phyloP scores from a whole-genome alignment of 176 grass and related monocot species.

The Ensete glaucum region DNA sequence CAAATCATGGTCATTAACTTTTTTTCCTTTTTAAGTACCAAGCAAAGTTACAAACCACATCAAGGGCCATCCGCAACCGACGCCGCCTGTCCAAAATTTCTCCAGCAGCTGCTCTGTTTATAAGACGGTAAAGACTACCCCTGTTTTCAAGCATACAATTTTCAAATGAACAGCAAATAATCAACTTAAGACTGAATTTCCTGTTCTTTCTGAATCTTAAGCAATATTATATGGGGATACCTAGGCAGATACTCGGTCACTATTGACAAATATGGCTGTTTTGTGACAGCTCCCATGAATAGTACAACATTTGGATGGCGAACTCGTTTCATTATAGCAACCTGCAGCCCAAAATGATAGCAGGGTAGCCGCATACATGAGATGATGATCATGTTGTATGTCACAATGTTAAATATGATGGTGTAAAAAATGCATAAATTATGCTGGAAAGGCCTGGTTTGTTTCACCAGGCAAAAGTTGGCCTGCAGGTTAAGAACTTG shows the following conservation, averaged over 20 bases:
- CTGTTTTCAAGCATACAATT: constrained; percentile 32
- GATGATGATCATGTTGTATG: too few relatives aligned
- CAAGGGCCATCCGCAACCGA: constrained; percentile 76
- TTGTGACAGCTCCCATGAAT: constrained; percentile 93
- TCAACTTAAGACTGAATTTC: background rate
- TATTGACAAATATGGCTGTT: constrained; percentile 71
- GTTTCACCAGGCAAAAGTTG: too few relatives aligned
- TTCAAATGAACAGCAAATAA: background rate
- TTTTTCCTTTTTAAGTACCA: too few relatives aligned
- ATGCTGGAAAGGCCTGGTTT: too few relatives aligned
- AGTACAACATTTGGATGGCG: constrained; percentile 86
- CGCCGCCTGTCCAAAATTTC: constrained; percentile 75
- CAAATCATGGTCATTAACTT: too few relatives aligned
- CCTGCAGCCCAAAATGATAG: constrained; percentile 24
- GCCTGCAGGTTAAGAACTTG: too few relatives aligned
- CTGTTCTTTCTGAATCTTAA: background rate
- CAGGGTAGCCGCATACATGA: background rate
- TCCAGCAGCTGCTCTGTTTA: constrained; percentile 50
- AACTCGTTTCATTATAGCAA: constrained; percentile 90
- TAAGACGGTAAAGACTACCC: constrained; percentile 74
- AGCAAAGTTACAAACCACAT: constrained; percentile 47
- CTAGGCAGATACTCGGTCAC: constrained; percentile 90
- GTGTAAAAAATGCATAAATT: too few relatives aligned
- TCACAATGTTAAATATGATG: too few relatives aligned
- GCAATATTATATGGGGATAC: constrained; percentile 17